phyloP scores from a whole-genome alignment of 495 filamentous ascomycete genomes.

The Trichoderma erinaceum region DNA sequence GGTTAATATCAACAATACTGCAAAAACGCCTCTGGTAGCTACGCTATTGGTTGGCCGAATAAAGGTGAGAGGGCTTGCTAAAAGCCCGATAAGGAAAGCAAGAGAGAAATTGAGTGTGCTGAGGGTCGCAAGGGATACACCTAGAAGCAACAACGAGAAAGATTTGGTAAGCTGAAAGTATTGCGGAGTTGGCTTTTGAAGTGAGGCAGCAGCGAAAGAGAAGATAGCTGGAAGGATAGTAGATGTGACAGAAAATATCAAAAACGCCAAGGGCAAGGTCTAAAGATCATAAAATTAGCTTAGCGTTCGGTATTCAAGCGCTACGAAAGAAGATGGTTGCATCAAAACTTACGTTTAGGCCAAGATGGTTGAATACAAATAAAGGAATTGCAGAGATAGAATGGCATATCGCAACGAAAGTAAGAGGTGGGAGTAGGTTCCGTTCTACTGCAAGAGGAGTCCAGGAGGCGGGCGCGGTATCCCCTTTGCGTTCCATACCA shows the following conservation, averaged over 20 bases:
- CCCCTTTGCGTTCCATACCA: constrained; percentile 15
- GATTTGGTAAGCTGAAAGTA: constrained; percentile 76
- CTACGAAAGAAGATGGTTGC: neutral
- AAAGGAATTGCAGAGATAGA: constrained; percentile 77
- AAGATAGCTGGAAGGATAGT: constrained; percentile 54
- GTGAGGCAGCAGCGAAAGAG: constrained; percentile 44
- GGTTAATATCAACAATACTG: constrained; percentile 47
- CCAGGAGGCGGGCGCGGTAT: constrained; percentile 19
- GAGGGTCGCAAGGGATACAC: constrained; percentile 84
- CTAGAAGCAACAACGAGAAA: constrained; percentile 85
- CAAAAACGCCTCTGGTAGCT: constrained; percentile 23
- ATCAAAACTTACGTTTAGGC: constrained; percentile 47
- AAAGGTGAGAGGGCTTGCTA: constrained; percentile 71
- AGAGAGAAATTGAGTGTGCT: constrained; percentile 96
- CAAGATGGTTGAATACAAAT: constrained; percentile 75
- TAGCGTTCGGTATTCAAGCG: constrained; percentile 9
- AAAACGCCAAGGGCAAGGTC: constrained; percentile 54
- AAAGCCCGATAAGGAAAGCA: constrained; percentile 75
- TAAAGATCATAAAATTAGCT: constrained; percentile 29
- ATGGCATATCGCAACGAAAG: constrained; percentile 63
- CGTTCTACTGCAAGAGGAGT: constrained; percentile 51
- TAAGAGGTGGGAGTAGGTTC: constrained; percentile 70
- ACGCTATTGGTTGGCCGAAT: constrained; percentile 44
- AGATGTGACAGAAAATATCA: constrained; percentile 49
- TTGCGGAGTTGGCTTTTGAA: constrained; percentile 52